Percentiles rank a stretch among this genome's conserved stretches.
Conservation (phyloP, 495 filamentous ascomycete species). For the Tuber aestivum region DNA sequence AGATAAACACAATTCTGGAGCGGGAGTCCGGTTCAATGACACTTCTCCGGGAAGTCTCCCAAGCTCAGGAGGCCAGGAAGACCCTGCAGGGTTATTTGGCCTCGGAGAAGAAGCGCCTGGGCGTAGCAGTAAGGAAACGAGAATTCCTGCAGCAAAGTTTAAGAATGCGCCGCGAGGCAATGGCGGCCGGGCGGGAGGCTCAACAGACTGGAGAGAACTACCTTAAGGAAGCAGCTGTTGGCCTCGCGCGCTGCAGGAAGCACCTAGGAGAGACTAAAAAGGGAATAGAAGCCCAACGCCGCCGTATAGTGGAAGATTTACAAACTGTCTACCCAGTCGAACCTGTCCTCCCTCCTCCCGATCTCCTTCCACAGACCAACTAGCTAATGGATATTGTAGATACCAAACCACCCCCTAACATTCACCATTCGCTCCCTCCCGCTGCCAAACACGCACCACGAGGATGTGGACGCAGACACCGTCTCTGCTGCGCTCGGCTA, state of each 20-base stretch:
- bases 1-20: conserved; percentile 69
- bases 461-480: conserved; percentile 55
- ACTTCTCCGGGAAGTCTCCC: conserved; percentile 31
- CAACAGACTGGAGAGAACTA: conserved; percentile 56
- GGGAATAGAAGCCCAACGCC: conserved; percentile 69
- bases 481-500: conserved; percentile 78
- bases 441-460: conserved; percentile 58
- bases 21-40: conserved; percentile 40
- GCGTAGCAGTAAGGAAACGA: conserved; percentile 53
- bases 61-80: conserved; percentile 37
- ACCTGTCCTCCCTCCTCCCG: conserved; percentile 52
- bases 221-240: conserved; percentile 44
- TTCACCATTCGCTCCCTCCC: conserved; percentile 72
- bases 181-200: conserved; percentile 55
- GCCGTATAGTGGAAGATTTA: conserved; percentile 80
- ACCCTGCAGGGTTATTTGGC: conserved; percentile 45
- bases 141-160: conserved; percentile 59
- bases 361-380: not conserved
- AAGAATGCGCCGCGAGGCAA: conserved; percentile 58
- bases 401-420: conserved; percentile 68
- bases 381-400: conserved; percentile 37
- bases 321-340: conserved; percentile 72
- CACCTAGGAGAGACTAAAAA: conserved; percentile 56
- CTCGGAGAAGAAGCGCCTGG: conserved; percentile 59
- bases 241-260: conserved; percentile 57